phyloP scores from a whole-genome alignment of 441 rosid genomes.

The Corymbia citriodora region DNA sequence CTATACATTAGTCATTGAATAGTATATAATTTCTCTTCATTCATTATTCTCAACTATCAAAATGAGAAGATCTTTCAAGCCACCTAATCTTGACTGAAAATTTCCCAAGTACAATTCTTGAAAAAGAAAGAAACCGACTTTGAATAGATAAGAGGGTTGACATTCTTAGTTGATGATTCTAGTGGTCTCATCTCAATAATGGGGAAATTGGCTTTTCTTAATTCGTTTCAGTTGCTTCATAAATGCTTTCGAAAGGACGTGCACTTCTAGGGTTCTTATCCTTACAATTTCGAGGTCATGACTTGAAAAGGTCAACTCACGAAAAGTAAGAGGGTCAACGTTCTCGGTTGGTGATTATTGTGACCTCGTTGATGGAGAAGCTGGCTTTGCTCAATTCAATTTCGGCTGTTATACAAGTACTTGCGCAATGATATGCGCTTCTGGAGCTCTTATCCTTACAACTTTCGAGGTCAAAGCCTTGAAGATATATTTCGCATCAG shows the following conservation, averaged over 20 bases:
- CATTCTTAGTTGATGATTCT: background rate
- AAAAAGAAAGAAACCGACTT: background rate
- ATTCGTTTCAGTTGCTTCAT: background rate
- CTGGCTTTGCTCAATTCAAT: background rate
- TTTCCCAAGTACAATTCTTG: background rate
- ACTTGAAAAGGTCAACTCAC: background rate
- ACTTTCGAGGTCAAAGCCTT: background rate
- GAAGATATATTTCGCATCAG: background rate
- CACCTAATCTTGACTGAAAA: conserved; percentile 3
- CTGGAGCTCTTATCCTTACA: background rate
- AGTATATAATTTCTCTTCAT: too few species aligned
- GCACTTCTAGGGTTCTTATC: background rate
- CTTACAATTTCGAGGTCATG: background rate
- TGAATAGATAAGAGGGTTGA: background rate
- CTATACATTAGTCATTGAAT: too few species aligned
- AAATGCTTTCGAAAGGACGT: background rate
- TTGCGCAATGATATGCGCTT: background rate
- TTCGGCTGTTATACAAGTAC: background rate
- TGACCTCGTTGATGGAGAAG: background rate
- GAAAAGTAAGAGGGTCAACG: background rate
- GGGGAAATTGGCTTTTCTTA: background rate
- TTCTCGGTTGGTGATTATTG: background rate
- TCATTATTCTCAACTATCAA: background rate
- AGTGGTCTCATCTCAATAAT: background rate
- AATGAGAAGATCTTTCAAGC: background rate